Conservation (phyloP, 2,329 filamentous ascomycete genomes). For the Beauveria rudraprayagi region DNA sequence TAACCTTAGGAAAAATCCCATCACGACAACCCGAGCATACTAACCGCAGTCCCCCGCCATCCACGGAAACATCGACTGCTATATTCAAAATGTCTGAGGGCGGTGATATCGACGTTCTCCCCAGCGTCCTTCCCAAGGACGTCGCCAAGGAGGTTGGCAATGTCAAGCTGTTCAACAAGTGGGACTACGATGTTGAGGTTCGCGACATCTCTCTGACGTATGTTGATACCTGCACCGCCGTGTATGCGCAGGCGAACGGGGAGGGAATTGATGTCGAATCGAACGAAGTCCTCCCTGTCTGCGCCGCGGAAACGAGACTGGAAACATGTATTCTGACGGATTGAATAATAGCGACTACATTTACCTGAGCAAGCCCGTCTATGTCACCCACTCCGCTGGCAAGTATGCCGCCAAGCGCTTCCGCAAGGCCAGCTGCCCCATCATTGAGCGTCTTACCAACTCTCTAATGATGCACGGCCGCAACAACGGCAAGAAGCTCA, state of each 20-base stretch:
- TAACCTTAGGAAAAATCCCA: conserved; percentile 28
- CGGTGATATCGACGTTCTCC: conserved; percentile 85
- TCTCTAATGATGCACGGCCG: conserved; percentile 99
- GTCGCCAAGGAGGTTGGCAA: conserved; percentile 81
- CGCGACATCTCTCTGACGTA: conserved; percentile 99
- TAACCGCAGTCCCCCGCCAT: conserved; percentile 30
- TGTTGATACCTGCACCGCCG: conserved; percentile 17
- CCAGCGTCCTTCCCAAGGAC: conserved; percentile 85
- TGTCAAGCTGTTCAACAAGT: conserved; percentile 98
- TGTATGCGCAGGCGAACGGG: not conserved
- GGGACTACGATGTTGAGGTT: conserved; percentile 98
- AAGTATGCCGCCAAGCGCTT: conserved; percentile 99
- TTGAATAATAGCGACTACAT: conserved; percentile 79
- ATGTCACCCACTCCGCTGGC: conserved; percentile 97
- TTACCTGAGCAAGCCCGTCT: conserved; percentile 98
- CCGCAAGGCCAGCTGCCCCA: conserved; percentile 99
- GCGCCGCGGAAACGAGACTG: conserved; percentile 9
- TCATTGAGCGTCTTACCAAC: conserved; percentile 99
- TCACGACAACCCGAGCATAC: conserved; percentile 30
- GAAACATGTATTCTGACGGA: conserved; percentile 24
- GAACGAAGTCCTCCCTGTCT: conserved; percentile 8
- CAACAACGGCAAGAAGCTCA: conserved; percentile 99
- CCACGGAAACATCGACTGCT: conserved; percentile 30
- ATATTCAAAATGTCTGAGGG: conserved; percentile 77
- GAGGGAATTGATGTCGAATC: not conserved